phyloP scores from a whole-genome alignment of 2,329 filamentous ascomycete species.

The Colletotrichum cordylinicola region DNA sequence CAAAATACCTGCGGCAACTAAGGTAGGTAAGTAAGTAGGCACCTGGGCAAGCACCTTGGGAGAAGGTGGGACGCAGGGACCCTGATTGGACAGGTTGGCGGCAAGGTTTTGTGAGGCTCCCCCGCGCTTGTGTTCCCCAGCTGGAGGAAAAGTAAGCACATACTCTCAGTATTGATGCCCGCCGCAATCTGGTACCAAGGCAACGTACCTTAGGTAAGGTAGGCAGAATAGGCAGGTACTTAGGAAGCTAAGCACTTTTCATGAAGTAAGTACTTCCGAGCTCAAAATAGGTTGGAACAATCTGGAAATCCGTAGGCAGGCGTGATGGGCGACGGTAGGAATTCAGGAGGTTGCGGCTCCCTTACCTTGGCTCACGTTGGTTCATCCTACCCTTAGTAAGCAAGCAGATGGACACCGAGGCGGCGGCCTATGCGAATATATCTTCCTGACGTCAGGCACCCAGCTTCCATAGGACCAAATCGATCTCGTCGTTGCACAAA shows the following conservation, averaged over 20 bases:
- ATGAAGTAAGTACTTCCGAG: not conserved
- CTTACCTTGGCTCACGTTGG: not conserved
- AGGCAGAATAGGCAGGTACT: not conserved
- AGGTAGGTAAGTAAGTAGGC: not conserved
- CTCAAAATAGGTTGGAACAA: not conserved
- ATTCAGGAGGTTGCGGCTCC: not conserved
- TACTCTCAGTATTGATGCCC: not conserved
- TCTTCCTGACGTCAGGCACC: not conserved
- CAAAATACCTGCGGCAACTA: not conserved
- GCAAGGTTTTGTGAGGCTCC: not conserved
- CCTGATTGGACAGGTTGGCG: conserved; percentile 3
- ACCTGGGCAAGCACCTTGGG: not conserved
- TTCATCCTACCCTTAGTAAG: not conserved
- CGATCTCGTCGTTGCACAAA: not conserved
- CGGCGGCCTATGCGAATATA: not conserved
- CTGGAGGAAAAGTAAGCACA: not conserved
- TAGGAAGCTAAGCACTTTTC: not conserved
- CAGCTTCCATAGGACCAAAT: not conserved
- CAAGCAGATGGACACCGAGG: not conserved
- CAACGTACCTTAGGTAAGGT: not conserved
- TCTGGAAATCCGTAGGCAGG: not conserved
- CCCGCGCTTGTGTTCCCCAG: not conserved
- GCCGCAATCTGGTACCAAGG: not conserved
- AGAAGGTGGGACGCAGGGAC: conserved; percentile 4
- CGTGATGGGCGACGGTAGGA: not conserved